Conservation (phyloP, 345 rosid genomes). For the Ceriops decandra region DNA sequence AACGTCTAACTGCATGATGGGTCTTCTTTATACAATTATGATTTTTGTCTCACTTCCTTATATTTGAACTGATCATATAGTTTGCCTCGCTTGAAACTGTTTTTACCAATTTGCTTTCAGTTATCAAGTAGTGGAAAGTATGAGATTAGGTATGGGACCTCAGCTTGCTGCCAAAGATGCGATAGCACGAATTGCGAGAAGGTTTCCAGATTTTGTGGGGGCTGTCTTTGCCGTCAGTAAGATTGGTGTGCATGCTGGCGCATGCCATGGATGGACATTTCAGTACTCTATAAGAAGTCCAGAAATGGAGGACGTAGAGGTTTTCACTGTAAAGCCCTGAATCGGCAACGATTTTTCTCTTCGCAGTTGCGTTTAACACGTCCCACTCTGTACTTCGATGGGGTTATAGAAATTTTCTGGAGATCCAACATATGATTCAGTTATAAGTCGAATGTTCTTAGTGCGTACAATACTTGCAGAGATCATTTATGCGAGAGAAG, state of each 20-base stretch:
- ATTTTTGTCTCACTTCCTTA: neutral
- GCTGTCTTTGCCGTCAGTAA: slow-evolving; percentile 79
- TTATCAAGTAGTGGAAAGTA: slow-evolving; percentile 93
- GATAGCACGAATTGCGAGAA: slow-evolving; percentile 61
- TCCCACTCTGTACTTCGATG: no score
- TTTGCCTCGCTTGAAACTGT: neutral
- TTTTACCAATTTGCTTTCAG: slow-evolving; percentile 32
- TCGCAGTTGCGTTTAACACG: no score
- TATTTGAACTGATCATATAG: neutral
- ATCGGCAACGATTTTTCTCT: neutral
- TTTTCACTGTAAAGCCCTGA: slow-evolving; percentile 67
- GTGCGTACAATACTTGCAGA: neutral
- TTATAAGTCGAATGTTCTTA: no score
- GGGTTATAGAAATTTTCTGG: neutral
- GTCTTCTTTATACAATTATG: no score
- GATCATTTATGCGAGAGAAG: neutral
- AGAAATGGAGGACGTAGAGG: slow-evolving; percentile 61
- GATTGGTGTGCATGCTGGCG: slow-evolving; percentile 73
- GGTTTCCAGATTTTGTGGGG: slow-evolving; percentile 77
- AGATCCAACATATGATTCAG: neutral
- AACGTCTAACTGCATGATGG: no score
- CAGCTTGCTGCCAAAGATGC: slow-evolving; percentile 75
- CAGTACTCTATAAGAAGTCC: slow-evolving; percentile 69
- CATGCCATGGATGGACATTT: slow-evolving; percentile 93
- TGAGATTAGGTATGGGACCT: slow-evolving; percentile 91